Evolutionary conservation across 2,329 filamentous ascomycete species (phyloP).

Genomic region (Ophiostoma pallidulum): DNA sequence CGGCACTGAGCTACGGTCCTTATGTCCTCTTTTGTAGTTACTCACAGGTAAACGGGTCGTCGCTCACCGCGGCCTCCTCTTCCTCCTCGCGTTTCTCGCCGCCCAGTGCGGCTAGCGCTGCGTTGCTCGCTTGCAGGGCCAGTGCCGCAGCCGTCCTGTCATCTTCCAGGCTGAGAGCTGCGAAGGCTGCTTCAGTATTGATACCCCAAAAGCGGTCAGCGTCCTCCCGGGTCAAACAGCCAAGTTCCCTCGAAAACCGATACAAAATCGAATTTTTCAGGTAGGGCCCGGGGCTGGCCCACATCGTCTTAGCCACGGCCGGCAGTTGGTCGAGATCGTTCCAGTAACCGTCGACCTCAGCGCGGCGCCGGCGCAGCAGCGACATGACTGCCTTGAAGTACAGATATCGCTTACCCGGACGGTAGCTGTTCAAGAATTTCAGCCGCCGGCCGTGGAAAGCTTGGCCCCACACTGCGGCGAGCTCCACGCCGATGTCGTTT

Average conservation of each 20-base stretch:
- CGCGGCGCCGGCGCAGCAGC: conserved; percentile 1
- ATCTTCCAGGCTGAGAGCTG: background rate
- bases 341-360: background rate
- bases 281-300: background rate
- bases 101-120: background rate
- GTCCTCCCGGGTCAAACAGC: background rate
- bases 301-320: background rate
- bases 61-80: background rate
- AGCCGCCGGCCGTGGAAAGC: background rate
- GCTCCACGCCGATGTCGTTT: background rate
- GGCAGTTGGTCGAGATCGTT: background rate
- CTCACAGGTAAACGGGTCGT: background rate
- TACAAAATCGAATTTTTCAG: background rate
- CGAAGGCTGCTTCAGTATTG: background rate
- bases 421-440: background rate
- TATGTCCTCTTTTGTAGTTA: background rate
- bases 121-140: background rate
- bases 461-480: background rate
- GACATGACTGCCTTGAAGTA: conserved; percentile 1
- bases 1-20: too few relatives aligned
- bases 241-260: background rate
- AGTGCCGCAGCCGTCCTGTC: background rate
- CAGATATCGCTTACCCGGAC: background rate
- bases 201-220: conserved; percentile 1
- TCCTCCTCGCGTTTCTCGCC: background rate